Base-by-base conservation (phyloP, 208 protist genomes). In the Crithidia bombi region DNA sequence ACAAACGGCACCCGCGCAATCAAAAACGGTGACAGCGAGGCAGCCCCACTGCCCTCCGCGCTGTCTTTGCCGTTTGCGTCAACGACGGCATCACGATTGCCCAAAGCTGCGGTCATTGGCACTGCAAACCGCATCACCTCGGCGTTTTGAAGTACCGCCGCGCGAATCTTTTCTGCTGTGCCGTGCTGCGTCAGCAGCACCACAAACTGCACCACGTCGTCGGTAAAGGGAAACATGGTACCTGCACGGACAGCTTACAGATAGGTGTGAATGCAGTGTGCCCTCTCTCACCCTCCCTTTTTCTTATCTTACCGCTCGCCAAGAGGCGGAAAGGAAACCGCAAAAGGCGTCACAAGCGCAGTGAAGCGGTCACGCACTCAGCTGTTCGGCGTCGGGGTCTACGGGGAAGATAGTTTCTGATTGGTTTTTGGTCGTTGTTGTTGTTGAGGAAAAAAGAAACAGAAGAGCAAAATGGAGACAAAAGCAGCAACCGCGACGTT, bases 161-260 rank as follows among this genome's bases (percentile, higher is more conserved):
- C 78, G 19, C 76, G 81, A n/a, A 95, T 75, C 41, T 85, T 59
- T n/a, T 80, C 33, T 35, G 67, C 69, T 1, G 86, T 84, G 49
- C 79, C 78, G 19, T 73, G 78, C 58, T 81, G 66, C 57, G 81
- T 85, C 41, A 95, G 82, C 25, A 74, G 52, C 33, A 80, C 65
- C 46, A 91, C 72, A 35, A 86, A 83, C 35, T 83, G 41, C 46
- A 92, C 52, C 7, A 91, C 90, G 23, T 92, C 85, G 52, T 91
- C 79, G 11, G 61, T 63, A 55, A 84, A 84, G 14, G 55, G 36
- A 33, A 58, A 58, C 49, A 62, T 47, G 7, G 10, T 46, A 35
- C 25, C n/a, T n/a, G n/a, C n/a, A n/a, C n/a, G n/a, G n/a, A n/a
- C n/a, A n/a, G n/a, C n/a, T n/a, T n/a, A n/a, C n/a, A n/a, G n/a